Conservation (phyloP, 2,329 filamentous ascomycete genomes). For the Gnomoniopsis smithogilvyi region DNA sequence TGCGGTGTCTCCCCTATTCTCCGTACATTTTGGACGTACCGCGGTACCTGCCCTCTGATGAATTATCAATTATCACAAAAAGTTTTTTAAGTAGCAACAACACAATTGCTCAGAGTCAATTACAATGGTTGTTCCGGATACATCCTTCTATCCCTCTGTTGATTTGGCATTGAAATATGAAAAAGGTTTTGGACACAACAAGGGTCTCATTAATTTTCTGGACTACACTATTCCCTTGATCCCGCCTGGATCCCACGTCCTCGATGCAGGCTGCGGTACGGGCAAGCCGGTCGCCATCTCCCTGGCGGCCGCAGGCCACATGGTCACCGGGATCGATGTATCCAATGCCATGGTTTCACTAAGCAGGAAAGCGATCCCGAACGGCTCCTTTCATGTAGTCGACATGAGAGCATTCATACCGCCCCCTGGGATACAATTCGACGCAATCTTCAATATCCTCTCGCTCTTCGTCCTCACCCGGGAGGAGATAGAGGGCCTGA, state of each 20-base stretch:
- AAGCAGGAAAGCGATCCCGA: slow-evolving; percentile 23
- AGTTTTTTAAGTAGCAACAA: background rate
- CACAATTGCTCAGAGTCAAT: background rate
- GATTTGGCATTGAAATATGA: slow-evolving; percentile 2
- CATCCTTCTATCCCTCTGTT: slow-evolving; percentile 5
- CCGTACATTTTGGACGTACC: background rate
- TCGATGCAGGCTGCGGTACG: slow-evolving; percentile 29
- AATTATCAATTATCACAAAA: background rate
- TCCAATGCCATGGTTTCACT: slow-evolving; percentile 25
- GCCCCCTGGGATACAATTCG: slow-evolving; percentile 19
- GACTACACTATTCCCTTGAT: slow-evolving; percentile 2
- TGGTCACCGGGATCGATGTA: slow-evolving; percentile 27
- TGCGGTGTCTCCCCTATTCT: background rate
- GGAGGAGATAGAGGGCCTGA: slow-evolving; percentile 22
- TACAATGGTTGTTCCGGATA: slow-evolving; percentile 1
- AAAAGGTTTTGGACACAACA: slow-evolving; percentile 1
- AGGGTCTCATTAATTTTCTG: background rate
- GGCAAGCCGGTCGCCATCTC: slow-evolving; percentile 23
- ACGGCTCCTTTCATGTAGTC: slow-evolving; percentile 22
- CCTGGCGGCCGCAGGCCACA: slow-evolving; percentile 27
- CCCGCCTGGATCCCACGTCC: slow-evolving; percentile 5
- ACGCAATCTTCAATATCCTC: slow-evolving; percentile 25
- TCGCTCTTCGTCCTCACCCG: slow-evolving; percentile 26
- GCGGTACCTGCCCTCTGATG: background rate
- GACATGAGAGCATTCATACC: slow-evolving; percentile 23